Evolutionary conservation across 371 early-diverging fungal genomes (phyloP), one percentile per base, ranked within the genome.

Genomic region (Furculomyces boomerangus): DNA sequence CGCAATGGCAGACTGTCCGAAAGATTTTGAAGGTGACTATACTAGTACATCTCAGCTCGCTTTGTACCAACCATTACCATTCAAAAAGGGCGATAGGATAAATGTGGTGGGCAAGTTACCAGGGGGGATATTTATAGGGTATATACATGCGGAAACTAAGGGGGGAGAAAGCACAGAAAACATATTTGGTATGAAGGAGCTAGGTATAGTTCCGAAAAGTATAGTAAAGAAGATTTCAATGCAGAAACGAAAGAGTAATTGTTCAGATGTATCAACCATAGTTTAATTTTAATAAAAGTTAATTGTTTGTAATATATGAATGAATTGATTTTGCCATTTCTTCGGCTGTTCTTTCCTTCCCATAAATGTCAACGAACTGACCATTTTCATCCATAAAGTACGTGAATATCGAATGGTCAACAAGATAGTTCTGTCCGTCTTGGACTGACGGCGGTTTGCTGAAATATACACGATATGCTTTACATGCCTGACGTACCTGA

Each of bases 321-420:
- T 77, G 74, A 45, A 84, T 80, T 48, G 76, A 76, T 25, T 59
- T 50, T 3, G 72, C 68, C 54, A 84, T 80, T 43, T 73, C 69
- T 29, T 74, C 70, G 0, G 81, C 76, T 3, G 77, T 71, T 30
- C 74, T 72, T 57, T 86, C 84, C 61, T 81, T 83, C 18, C 90
- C 91, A 63, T 85, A 95, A 46, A 86, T 86, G 31, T 90, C 87
- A 20, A 90, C 75, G 65, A 92, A 95, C 58, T 79, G 68, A 52
- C 95, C 95, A 39, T 88, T 76, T 13, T 90, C 94, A 56, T 85
- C 88, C 82, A 97, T 87, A 27, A 97, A 71, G 61, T 93, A 97
- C 58, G 93, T 89, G 73, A 93, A 97, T 64, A 95, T 95, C 41
- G 93, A 90, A 67, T 97, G 98, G 59, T 97, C 98, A 7, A 97